These are phyloP conservation scores for Ustilago shanxiensis DNA, from an alignment of 1,284 basidiomycete species.

Conservation along the genomic window DNA sequence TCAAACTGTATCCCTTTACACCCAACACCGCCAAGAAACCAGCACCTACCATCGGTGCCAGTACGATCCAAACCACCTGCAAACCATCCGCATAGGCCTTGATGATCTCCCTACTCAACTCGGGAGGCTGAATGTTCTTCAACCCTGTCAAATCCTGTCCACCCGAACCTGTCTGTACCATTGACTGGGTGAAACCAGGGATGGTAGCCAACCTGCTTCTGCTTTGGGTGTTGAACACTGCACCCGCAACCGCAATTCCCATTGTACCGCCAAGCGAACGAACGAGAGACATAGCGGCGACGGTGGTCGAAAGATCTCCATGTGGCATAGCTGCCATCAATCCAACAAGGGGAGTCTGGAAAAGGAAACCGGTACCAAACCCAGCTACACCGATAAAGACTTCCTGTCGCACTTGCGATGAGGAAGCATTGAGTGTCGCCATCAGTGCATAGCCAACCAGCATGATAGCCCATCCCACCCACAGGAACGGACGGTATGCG, in stretches of 20 bases:
- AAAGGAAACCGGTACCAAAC: constrained; percentile 59
- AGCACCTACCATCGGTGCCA: constrained; percentile 67
- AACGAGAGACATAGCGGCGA: constrained; percentile 51
- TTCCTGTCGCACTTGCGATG: constrained; percentile 43
- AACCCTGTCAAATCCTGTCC: constrained; percentile 48
- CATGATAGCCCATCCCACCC: constrained; percentile 70
- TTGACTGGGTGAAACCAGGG: constrained; percentile 23
- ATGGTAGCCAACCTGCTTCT: constrained; percentile 26
- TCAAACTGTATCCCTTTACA: constrained; percentile 56
- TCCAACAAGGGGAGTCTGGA: constrained; percentile 63
- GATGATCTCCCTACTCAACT: constrained; percentile 73
- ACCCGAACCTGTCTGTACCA: constrained; percentile 28
- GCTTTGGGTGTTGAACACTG: constrained; percentile 58
- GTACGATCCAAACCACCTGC: constrained; percentile 79
- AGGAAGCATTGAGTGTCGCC: constrained; percentile 46
- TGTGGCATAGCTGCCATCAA: constrained; percentile 62
- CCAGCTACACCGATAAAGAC: constrained; percentile 54
- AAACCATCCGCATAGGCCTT: constrained; percentile 80
- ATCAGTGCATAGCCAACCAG: constrained; percentile 54
- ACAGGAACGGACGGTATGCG: constrained; percentile 78
- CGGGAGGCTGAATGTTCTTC: constrained; percentile 62
- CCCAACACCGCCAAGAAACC: constrained; percentile 58
- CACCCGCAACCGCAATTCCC: constrained; percentile 58
- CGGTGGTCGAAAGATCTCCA: constrained; percentile 51
- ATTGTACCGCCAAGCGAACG: constrained; percentile 57